Evolutionary conservation across 805 yeast genomes (phyloP).

Genomic region (Debaryomyces maramus): DNA sequence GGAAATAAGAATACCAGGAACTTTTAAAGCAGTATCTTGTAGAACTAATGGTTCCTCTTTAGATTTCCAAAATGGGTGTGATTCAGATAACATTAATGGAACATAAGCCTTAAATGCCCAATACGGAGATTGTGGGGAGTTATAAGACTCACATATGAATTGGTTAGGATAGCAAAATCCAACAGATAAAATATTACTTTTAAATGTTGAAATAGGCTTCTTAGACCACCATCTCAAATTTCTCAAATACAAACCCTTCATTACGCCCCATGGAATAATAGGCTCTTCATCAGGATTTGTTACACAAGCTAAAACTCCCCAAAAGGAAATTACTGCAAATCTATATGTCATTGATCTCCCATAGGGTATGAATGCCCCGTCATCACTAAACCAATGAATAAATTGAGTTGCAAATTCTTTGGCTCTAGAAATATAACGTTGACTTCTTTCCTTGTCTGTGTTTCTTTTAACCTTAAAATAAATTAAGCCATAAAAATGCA

Average conservation of each 20-base stretch:
- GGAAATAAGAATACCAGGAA: constrained; percentile 11
- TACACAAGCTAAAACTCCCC: constrained; percentile 10
- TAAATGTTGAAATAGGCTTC: constrained; percentile 10
- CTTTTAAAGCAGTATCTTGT: constrained; percentile 3
- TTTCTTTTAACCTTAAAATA: constrained; percentile 14
- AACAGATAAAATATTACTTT: constrained; percentile 9
- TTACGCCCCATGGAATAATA: constrained; percentile 10
- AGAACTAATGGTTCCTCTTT: constrained; percentile 7
- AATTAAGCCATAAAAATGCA: constrained; percentile 27
- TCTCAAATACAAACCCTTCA: constrained; percentile 10
- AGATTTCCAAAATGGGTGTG: constrained; percentile 14
- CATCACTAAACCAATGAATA: constrained; percentile 18
- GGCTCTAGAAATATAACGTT: constrained; percentile 17
- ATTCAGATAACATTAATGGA: constrained; percentile 7
- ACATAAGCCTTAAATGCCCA: constrained; percentile 14
- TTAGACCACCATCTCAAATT: constrained; percentile 13
- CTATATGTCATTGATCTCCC: constrained; percentile 14
- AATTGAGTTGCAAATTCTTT: constrained; percentile 20
- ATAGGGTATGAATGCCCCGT: constrained; percentile 12
- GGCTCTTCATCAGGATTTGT: constrained; percentile 7
- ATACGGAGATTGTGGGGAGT: constrained; percentile 15
- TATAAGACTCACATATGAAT: constrained; percentile 12
- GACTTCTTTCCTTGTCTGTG: constrained; percentile 13
- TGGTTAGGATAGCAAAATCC: constrained; percentile 14
- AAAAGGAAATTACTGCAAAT: constrained; percentile 12